A percentile compares a stretch with the other conserved stretches of the same genome.
Evolutionary conservation across 495 filamentous ascomycete species (phyloP).

Genomic region (Cercophora samala): DNA sequence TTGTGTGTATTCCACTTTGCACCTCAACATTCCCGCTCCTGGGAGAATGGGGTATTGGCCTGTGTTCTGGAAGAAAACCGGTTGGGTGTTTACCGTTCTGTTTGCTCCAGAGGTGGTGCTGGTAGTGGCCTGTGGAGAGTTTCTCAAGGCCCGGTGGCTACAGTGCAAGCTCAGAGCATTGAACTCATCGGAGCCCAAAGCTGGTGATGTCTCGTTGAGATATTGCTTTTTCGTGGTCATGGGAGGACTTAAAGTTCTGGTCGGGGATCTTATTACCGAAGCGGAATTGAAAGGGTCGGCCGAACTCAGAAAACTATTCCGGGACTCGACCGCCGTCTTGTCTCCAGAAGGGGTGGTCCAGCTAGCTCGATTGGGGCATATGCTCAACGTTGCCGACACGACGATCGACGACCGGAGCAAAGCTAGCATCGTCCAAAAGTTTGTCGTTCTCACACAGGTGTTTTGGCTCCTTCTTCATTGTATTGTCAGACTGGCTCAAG

Average conservation of each 20-base stretch:
- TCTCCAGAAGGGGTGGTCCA: not conserved
- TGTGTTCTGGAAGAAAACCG: not conserved
- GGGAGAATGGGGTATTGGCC: not conserved
- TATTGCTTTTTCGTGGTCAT: conserved; percentile 18
- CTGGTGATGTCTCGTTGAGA: not conserved
- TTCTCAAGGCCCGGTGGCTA: conserved; percentile 7
- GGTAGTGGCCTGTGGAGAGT: conserved; percentile 3
- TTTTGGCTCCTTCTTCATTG: conserved; percentile 36
- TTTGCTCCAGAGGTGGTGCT: conserved; percentile 6
- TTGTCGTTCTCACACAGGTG: conserved; percentile 32
- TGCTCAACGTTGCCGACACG: not conserved
- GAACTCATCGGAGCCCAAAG: not conserved
- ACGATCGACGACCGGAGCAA: conserved; percentile 34
- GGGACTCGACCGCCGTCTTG: not conserved
- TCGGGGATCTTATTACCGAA: not conserved
- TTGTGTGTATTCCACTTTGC: not conserved
- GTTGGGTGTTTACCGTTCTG: conserved; percentile 3
- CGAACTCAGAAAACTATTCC: not conserved
- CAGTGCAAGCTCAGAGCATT: not conserved
- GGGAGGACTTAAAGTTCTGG: not conserved
- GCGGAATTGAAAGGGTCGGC: no score
- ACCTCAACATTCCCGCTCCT: conserved; percentile 11
- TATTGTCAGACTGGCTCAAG: conserved; percentile 18
- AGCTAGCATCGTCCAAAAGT: conserved; percentile 33
- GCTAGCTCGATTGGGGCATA: not conserved